These are phyloP conservation scores for Penicillium coprophilum DNA, from an alignment of 495 filamentous ascomycete species.

Conservation along the genomic window DNA sequence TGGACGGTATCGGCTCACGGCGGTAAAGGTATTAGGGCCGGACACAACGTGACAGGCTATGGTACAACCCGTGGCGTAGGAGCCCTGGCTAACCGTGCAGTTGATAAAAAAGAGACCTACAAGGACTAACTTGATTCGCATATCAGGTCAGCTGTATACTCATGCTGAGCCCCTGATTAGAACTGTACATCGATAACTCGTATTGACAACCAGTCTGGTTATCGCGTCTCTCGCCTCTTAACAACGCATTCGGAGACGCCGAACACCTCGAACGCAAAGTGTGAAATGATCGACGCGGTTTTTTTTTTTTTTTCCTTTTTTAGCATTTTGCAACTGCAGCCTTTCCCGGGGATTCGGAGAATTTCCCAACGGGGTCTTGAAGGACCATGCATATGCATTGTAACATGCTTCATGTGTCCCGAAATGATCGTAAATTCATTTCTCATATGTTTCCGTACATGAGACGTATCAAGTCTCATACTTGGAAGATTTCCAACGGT, in stretches of 20 bases:
- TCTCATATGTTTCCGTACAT: neutral
- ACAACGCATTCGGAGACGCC: slow-evolving; percentile 35
- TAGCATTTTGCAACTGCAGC: neutral
- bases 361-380: slow-evolving; percentile 21
- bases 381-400: slow-evolving; percentile 13
- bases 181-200: neutral
- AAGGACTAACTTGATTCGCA: neutral
- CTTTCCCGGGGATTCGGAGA: slow-evolving; percentile 22
- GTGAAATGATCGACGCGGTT: slow-evolving; percentile 4
- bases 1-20: slow-evolving; percentile 16
- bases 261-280: slow-evolving; percentile 12
- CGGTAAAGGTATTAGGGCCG: slow-evolving; percentile 10
- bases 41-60: slow-evolving; percentile 16
- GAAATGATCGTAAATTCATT: neutral
- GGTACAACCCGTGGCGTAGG: slow-evolving; percentile 6
- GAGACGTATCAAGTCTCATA: neutral
- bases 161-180: slow-evolving; percentile 12
- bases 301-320: slow-evolving; percentile 6
- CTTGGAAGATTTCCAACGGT: slow-evolving; percentile 1
- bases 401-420: neutral
- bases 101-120: neutral
- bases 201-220: slow-evolving; percentile 4
- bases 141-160: slow-evolving; percentile 7
- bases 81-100: neutral
- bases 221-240: slow-evolving; percentile 27